These are phyloP conservation scores for Musa balbisiana DNA, from an alignment of 202 grass and related monocot genomes.

Conservation along the genomic window DNA sequence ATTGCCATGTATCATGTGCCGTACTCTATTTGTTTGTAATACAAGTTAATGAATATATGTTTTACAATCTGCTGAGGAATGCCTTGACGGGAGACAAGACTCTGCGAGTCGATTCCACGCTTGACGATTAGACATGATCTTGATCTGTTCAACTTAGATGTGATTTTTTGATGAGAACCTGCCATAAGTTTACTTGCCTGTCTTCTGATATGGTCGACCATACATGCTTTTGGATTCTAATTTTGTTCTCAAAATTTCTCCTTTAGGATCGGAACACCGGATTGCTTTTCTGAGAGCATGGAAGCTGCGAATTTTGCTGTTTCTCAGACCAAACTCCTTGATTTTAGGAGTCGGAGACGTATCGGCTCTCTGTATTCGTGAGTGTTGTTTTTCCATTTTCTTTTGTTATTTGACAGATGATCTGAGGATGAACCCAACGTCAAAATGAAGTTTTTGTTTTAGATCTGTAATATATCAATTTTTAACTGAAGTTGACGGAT, in stretches of 20 bases:
- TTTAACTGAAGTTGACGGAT: neutral
- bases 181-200: too few species aligned
- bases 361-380: neutral
- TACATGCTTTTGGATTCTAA: neutral
- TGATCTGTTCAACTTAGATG: too few species aligned
- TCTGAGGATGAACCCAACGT: neutral
- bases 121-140: too few species aligned
- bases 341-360: neutral
- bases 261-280: neutral
- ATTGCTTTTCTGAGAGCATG: neutral
- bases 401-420: neutral
- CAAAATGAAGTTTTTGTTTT: neutral
- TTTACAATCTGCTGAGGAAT: too few species aligned
- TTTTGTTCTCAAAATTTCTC: neutral
- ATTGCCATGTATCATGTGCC: too few species aligned
- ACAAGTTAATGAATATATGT: too few species aligned
- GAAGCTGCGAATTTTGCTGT: neutral
- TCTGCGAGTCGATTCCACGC: too few species aligned
- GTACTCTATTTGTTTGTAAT: too few species aligned
- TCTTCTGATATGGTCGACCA: too few species aligned
- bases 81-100: too few species aligned
- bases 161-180: too few species aligned
- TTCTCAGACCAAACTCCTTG: neutral
- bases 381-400: neutral
- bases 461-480: neutral